These are phyloP conservation scores for Physcia stellaris DNA, from an alignment of 495 filamentous ascomycete genomes.

Conservation along the genomic window DNA sequence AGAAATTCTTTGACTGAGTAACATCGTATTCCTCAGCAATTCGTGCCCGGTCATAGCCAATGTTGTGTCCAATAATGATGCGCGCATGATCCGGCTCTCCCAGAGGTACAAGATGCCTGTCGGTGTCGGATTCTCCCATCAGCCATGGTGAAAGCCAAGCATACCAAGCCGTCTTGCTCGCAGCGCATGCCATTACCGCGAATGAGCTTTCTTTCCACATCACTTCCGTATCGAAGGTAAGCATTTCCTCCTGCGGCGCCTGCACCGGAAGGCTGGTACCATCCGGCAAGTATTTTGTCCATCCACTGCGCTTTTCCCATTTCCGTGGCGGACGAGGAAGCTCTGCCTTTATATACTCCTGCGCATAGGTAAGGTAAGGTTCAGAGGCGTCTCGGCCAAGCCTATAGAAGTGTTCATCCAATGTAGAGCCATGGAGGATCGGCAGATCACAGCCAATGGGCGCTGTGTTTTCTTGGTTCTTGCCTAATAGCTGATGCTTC, in stretches of 20 bases:
- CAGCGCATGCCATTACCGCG: slow-evolving; percentile 93
- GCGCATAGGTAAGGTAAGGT: slow-evolving; percentile 67
- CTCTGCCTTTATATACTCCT: slow-evolving; percentile 50
- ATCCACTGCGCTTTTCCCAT: slow-evolving; percentile 74
- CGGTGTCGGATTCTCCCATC: slow-evolving; percentile 61
- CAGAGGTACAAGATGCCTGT: slow-evolving; percentile 72
- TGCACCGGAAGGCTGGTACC: slow-evolving; percentile 57
- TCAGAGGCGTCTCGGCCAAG: slow-evolving; percentile 80
- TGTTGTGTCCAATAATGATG: slow-evolving; percentile 85
- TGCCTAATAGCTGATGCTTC: slow-evolving; percentile 79
- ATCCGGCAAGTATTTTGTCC: slow-evolving; percentile 81
- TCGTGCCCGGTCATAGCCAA: slow-evolving; percentile 87
- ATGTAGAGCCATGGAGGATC: slow-evolving; percentile 55
- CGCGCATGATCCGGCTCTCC: slow-evolving; percentile 56
- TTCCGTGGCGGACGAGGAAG: slow-evolving; percentile 61
- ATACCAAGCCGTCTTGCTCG: slow-evolving; percentile 81
- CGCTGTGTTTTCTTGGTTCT: slow-evolving; percentile 59
- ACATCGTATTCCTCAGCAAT: slow-evolving; percentile 82
- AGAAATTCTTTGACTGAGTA: slow-evolving; percentile 67
- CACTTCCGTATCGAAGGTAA: slow-evolving; percentile 94
- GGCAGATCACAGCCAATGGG: slow-evolving; percentile 84
- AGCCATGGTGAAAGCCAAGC: slow-evolving; percentile 96
- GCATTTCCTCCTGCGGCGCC: slow-evolving; percentile 61
- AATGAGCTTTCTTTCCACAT: slow-evolving; percentile 87
- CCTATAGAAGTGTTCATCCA: slow-evolving; percentile 93